Percentiles rank a stretch among this genome's conserved stretches.
phyloP scores from a whole-genome alignment of 1,139 yeast genomes.

The Suhomyces anneliseae region DNA sequence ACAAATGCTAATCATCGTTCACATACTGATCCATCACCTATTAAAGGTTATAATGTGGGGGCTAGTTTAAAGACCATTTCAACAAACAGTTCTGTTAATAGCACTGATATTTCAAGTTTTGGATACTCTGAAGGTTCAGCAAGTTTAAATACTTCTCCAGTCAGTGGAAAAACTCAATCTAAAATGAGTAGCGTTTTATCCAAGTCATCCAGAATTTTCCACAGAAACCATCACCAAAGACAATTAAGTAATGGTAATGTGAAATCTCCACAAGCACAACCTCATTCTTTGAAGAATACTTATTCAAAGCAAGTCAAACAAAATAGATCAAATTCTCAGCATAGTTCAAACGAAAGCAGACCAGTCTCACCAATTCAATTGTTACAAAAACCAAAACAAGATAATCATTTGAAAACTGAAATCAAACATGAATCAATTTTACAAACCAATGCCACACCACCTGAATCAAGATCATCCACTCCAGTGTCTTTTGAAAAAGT shows the following conservation, averaged over 20 bases:
- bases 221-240: conserved; percentile 22
- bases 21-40: not conserved
- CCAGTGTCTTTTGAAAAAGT: conserved; percentile 4
- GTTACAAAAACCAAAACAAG: conserved; percentile 8
- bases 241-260: conserved; percentile 13
- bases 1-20: not conserved
- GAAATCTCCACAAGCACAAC: conserved; percentile 10
- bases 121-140: conserved; percentile 1
- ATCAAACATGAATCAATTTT: not conserved
- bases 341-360: conserved; percentile 18
- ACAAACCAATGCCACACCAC: conserved; percentile 1
- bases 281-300: conserved; percentile 25
- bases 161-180: conserved; percentile 12
- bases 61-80: conserved; percentile 5
- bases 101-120: conserved; percentile 5
- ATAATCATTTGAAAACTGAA: not conserved
- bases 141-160: conserved; percentile 8
- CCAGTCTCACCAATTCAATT: conserved; percentile 25
- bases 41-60: not conserved
- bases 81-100: conserved; percentile 7
- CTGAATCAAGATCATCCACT: conserved; percentile 4
- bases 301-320: conserved; percentile 38
- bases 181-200: conserved; percentile 33
- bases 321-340: conserved; percentile 31
- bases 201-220: conserved; percentile 35